These are phyloP conservation scores for Sclerotiophoma versabilis DNA, from an alignment of 2,329 filamentous ascomycete genomes.

Conservation along the genomic window DNA sequence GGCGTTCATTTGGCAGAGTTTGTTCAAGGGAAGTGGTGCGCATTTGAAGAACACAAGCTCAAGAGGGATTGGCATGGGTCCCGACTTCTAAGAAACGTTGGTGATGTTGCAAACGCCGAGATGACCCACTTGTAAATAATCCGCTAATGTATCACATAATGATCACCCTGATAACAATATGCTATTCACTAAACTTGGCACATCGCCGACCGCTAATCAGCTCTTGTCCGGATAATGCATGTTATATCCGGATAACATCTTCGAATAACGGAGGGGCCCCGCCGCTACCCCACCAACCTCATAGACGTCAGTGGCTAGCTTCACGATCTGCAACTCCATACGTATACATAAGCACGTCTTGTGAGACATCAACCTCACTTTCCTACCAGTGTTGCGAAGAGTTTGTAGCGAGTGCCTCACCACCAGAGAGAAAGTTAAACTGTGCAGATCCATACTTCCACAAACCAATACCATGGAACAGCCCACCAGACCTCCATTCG, in stretches of 20 bases:
- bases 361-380: background rate
- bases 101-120: constrained; percentile 22
- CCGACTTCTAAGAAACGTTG: constrained; percentile 35
- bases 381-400: background rate
- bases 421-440: background rate
- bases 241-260: constrained; percentile 10
- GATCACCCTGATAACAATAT: background rate
- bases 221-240: constrained; percentile 7
- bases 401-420: background rate
- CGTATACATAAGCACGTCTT: constrained; percentile 22
- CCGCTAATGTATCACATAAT: constrained; percentile 16
- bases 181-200: background rate
- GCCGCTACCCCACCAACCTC: constrained; percentile 15
- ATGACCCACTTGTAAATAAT: constrained; percentile 17
- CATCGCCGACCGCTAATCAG: background rate
- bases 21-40: constrained; percentile 93
- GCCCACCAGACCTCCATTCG: constrained; percentile 48
- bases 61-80: constrained; percentile 50
- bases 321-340: constrained; percentile 32
- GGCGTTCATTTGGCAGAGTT: constrained; percentile 97
- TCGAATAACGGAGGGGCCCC: constrained; percentile 2
- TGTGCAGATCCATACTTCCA: background rate
- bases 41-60: constrained; percentile 66
- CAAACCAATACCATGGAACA: constrained; percentile 23
- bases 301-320: constrained; percentile 21